Percentiles rank a stretch among this genome's conserved stretches.
Conservation (phyloP, 163 green algal genomes). For the Prototheca cutis region DNA sequence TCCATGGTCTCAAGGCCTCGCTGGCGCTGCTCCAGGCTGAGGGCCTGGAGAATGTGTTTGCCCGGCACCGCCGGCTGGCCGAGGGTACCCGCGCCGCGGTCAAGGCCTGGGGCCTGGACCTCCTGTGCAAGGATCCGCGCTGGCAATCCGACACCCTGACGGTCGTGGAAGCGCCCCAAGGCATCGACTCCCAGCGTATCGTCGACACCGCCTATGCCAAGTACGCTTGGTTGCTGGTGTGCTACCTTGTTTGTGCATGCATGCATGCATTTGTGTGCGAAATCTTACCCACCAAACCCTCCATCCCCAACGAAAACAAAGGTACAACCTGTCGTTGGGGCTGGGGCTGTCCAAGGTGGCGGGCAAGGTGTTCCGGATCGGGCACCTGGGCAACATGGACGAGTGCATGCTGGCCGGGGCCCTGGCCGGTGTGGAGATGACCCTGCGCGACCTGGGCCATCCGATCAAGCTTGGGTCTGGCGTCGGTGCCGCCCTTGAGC, state of each 20-base stretch:
- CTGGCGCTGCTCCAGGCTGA: slow-evolving; percentile 60
- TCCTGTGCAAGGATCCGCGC: slow-evolving; percentile 78
- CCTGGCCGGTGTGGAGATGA: slow-evolving; percentile 86
- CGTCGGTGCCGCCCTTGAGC: slow-evolving; percentile 55
- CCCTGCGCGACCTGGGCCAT: slow-evolving; percentile 73
- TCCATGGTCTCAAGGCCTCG: slow-evolving; percentile 83
- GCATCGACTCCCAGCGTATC: slow-evolving; percentile 79
- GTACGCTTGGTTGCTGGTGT: no score
- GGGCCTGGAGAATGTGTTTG: slow-evolving; percentile 79
- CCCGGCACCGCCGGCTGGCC: slow-evolving; percentile 79
- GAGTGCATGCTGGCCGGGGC: slow-evolving; percentile 86
- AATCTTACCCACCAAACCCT: no score
- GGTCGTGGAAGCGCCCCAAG: slow-evolving; percentile 77
- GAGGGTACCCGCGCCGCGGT: slow-evolving; percentile 78
- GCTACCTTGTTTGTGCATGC: no score
- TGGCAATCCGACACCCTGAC: slow-evolving; percentile 89
- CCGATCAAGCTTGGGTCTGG: slow-evolving; percentile 58
- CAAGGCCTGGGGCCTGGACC: slow-evolving; percentile 81
- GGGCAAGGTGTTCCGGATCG: slow-evolving; percentile 89
- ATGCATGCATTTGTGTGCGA: no score
- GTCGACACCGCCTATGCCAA: slow-evolving; percentile 83
- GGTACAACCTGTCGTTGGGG: slow-evolving; percentile 92
- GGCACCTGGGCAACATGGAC: slow-evolving; percentile 96
- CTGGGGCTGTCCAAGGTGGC: slow-evolving; percentile 50
- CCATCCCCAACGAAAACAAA: background rate